Conservation (phyloP, 2,329 filamentous ascomycete species). For the Penicillium sp. region DNA sequence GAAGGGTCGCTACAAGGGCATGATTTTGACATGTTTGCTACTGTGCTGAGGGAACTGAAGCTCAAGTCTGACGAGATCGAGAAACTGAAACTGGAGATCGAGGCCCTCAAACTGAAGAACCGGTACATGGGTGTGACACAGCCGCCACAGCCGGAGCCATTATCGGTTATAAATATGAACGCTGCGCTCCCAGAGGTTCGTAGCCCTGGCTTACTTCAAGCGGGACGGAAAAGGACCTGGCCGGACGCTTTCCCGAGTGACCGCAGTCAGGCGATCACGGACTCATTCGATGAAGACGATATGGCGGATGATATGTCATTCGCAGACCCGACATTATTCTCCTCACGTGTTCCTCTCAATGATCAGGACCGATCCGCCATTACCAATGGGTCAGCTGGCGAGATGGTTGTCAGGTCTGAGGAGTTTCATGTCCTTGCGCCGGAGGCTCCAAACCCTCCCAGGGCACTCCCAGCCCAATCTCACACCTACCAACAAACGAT, state of each 20-base stretch:
- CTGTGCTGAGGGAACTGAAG: slow-evolving; percentile 39
- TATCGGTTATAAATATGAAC: slow-evolving; percentile 8
- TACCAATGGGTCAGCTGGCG: not conserved
- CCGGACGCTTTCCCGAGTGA: slow-evolving; percentile 28
- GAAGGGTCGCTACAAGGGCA: slow-evolving; percentile 23
- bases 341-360: slow-evolving; percentile 28
- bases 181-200: slow-evolving; percentile 28
- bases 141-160: slow-evolving; percentile 16
- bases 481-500: slow-evolving; percentile 16
- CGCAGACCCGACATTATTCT: slow-evolving; percentile 19
- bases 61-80: slow-evolving; percentile 41
- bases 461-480: not conserved
- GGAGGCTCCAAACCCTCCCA: not conserved
- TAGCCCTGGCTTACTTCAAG: slow-evolving; percentile 36
- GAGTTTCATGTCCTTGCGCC: slow-evolving; percentile 11
- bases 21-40: slow-evolving; percentile 38
- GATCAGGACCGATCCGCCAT: slow-evolving; percentile 4
- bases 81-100: slow-evolving; percentile 37
- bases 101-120: slow-evolving; percentile 37
- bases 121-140: slow-evolving; percentile 31
- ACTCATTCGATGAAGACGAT: slow-evolving; percentile 36
- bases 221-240: slow-evolving; percentile 33
- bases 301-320: slow-evolving; percentile 29
- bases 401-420: not conserved
- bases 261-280: slow-evolving; percentile 27